Evolutionary conservation across 2,329 filamentous ascomycete species (phyloP).

Genomic region (Botrytis tulipae): DNA sequence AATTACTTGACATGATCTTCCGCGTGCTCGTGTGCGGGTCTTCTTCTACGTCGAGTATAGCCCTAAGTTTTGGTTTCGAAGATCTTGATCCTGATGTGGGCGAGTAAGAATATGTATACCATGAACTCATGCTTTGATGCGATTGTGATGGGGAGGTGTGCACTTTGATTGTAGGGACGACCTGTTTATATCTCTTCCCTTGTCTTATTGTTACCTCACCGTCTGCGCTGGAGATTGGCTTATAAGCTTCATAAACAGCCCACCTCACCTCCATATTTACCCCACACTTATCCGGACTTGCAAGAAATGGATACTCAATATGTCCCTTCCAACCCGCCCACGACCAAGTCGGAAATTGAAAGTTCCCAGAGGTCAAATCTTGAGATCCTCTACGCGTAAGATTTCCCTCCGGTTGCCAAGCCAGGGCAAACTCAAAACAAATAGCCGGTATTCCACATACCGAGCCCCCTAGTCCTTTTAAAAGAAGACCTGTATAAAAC

Average conservation of each 20-base stretch:
- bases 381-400: neutral
- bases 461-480: neutral
- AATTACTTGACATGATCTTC: neutral
- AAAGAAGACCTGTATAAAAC: neutral
- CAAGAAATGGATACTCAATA: slow-evolving; percentile 1
- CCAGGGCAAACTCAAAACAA: neutral
- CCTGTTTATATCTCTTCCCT: neutral
- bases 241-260: neutral
- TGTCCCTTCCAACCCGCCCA: neutral
- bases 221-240: too few relatives aligned
- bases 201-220: neutral
- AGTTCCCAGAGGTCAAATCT: neutral
- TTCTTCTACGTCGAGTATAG: neutral
- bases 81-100: too few relatives aligned
- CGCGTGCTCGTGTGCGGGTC: too few relatives aligned
- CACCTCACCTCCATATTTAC: neutral
- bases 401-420: neutral
- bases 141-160: neutral
- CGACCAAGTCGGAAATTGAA: slow-evolving; percentile 1
- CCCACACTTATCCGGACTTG: neutral
- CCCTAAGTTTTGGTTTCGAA: fast-evolving
- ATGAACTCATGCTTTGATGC: neutral
- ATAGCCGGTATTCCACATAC: neutral
- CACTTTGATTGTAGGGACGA: neutral
- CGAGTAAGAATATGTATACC: neutral